These are phyloP conservation scores for Dactylellina haptotyla DNA, from an alignment of 2,329 filamentous ascomycete species.

Conservation along the genomic window DNA sequence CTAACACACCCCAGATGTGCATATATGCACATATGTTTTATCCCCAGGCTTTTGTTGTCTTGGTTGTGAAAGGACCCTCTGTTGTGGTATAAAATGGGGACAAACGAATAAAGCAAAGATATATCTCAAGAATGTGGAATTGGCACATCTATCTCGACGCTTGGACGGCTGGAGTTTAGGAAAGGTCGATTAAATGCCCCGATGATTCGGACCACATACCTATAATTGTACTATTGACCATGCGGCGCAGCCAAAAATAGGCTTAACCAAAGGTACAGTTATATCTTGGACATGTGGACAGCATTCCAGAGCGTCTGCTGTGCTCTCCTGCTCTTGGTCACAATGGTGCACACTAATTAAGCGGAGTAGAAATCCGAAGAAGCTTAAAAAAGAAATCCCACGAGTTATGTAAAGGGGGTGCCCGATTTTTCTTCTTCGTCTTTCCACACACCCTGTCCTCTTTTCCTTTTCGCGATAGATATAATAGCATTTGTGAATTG, in stretches of 20 bases:
- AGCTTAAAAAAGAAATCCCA: conserved; percentile 17
- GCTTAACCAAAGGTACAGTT: conserved; percentile 37
- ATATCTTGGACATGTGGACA: conserved; percentile 42
- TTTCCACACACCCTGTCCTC: no score
- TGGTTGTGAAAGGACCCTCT: no score
- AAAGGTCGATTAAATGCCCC: no score
- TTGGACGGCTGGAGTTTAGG: no score
- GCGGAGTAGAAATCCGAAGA: not conserved
- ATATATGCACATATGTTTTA: not conserved
- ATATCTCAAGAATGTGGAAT: conserved; percentile 4
- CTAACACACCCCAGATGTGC: no score
- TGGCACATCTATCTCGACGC: no score
- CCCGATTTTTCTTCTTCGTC: no score
- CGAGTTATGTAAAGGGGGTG: conserved; percentile 3
- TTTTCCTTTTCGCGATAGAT: no score
- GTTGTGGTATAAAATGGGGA: no score
- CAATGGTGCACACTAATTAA: not conserved
- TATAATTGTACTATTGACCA: conserved; percentile 24
- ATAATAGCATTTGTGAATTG: no score
- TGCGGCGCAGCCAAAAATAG: conserved; percentile 40
- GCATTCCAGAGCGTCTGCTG: no score
- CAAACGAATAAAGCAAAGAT: not conserved
- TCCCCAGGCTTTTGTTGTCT: no score
- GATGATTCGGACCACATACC: conserved; percentile 11
- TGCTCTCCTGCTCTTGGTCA: not conserved